These are phyloP conservation scores for Tuber borchii DNA, from an alignment of 495 filamentous ascomycete species.

Conservation along the genomic window DNA sequence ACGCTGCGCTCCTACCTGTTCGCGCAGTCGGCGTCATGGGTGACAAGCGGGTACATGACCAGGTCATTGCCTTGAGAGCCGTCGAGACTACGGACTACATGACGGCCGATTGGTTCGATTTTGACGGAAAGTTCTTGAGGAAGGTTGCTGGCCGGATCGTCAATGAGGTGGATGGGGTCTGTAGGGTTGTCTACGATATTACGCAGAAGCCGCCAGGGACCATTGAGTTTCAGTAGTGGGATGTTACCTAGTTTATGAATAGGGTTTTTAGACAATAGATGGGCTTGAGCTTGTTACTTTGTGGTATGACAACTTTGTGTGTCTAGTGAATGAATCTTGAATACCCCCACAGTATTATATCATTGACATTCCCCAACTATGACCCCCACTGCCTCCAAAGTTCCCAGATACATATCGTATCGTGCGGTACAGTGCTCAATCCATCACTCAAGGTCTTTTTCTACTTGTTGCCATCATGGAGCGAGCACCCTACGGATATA, in stretches of 20 bases:
- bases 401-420: background rate
- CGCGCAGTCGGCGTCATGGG: constrained; percentile 76
- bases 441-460: background rate
- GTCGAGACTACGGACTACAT: constrained; percentile 76
- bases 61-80: constrained; percentile 60
- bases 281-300: background rate
- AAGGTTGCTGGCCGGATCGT: constrained; percentile 65
- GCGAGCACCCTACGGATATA: background rate
- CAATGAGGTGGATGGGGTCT: constrained; percentile 76
- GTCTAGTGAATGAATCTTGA: background rate
- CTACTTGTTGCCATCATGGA: background rate
- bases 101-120: constrained; percentile 68
- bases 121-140: constrained; percentile 61
- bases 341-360: background rate
- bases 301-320: background rate
- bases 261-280: constrained; percentile 6
- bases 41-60: constrained; percentile 59
- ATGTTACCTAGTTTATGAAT: background rate
- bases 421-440: background rate
- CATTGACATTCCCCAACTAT: background rate
- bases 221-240: constrained; percentile 63
- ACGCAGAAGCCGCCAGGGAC: constrained; percentile 78
- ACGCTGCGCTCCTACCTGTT: constrained; percentile 65
- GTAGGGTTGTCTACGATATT: constrained; percentile 55
- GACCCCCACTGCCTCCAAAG: background rate